These are phyloP conservation scores for Brachypodium distachyon DNA, from an alignment of 202 grass and related monocot species.

Conservation along the genomic window DNA sequence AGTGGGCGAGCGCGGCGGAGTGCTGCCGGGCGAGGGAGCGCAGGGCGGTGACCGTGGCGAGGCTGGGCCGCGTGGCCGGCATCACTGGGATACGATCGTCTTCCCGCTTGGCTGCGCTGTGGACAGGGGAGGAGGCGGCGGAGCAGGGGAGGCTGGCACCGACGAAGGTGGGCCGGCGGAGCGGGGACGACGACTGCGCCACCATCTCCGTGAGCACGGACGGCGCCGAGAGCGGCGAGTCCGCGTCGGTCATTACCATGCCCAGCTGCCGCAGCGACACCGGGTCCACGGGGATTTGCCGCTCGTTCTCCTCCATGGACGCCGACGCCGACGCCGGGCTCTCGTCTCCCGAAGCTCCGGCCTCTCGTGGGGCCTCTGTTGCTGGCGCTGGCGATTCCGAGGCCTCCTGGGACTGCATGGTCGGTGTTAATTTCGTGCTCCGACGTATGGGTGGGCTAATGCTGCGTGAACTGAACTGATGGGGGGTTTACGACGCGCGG, in stretches of 20 bases:
- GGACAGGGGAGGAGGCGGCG: constrained; percentile 41
- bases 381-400: neutral
- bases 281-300: constrained; percentile 51
- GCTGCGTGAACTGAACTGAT: neutral
- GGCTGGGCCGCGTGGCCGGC: neutral
- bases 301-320: constrained; percentile 34
- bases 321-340: constrained; percentile 20
- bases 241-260: constrained; percentile 52
- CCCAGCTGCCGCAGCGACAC: constrained; percentile 50
- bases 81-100: too few relatives aligned
- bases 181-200: constrained; percentile 36
- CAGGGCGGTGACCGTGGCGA: neutral
- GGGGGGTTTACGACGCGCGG: neutral
- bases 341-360: neutral
- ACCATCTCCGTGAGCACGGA: constrained; percentile 57
- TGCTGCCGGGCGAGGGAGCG: constrained; percentile 41
- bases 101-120: constrained; percentile 11
- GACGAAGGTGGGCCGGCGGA: constrained; percentile 55
- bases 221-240: constrained; percentile 50
- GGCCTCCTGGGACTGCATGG: constrained; percentile 10
- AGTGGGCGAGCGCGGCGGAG: constrained; percentile 40
- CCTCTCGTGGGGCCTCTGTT: neutral
- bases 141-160: constrained; percentile 57
- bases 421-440: neutral
- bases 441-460: neutral